These are phyloP conservation scores for Suillus plorans DNA, from an alignment of 768 basidiomycete genomes.

Conservation along the genomic window DNA sequence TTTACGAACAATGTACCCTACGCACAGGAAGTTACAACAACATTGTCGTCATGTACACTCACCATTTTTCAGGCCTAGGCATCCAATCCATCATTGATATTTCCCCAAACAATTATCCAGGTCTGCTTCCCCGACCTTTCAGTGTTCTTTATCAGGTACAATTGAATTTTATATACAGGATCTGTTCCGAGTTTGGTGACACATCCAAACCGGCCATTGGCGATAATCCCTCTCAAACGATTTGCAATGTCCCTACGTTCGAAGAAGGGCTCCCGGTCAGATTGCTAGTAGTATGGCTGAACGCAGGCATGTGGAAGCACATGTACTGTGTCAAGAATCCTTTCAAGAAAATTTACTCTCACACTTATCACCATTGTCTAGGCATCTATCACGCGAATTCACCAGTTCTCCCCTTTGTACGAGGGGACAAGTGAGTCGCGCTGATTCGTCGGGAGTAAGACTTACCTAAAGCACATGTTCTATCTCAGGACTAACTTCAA, in stretches of 20 bases:
- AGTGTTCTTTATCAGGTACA: background rate
- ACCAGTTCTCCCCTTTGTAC: background rate
- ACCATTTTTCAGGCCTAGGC: background rate
- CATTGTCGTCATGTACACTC: background rate
- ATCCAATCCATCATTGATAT: background rate
- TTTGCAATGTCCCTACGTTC: background rate
- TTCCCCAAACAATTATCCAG: background rate
- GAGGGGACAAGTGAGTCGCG: background rate
- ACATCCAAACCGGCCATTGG: background rate
- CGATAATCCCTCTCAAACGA: background rate
- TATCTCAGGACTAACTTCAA: constrained; percentile 2
- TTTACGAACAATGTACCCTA: constrained; percentile 10
- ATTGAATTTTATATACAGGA: background rate
- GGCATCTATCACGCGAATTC: background rate
- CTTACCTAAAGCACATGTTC: background rate
- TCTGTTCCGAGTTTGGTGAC: background rate
- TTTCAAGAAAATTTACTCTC: background rate
- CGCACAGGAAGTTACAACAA: background rate
- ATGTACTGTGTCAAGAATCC: background rate
- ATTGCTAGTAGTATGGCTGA: background rate
- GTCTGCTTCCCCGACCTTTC: background rate
- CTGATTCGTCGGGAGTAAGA: background rate
- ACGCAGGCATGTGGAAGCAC: background rate
- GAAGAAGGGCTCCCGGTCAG: background rate
- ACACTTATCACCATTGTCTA: background rate